Percentiles rank a stretch among this genome's conserved stretches.
These are phyloP conservation scores for Plectosphaerella cucumerina DNA, from an alignment of 2,329 filamentous ascomycete species.

Conservation along the genomic window DNA sequence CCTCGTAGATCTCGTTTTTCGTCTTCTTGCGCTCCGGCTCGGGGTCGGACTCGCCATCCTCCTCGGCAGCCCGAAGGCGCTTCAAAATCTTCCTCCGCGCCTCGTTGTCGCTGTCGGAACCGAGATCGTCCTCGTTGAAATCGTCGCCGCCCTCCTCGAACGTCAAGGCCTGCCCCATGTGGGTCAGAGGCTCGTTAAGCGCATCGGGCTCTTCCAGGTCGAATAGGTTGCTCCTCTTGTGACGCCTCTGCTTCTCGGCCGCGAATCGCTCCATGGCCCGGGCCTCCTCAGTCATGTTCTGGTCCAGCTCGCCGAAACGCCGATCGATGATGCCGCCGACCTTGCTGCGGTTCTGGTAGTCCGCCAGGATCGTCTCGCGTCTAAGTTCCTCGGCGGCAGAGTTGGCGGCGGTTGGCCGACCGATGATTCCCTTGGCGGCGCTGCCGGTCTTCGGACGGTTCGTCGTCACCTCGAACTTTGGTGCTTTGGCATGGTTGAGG, in stretches of 20 bases:
- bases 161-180: conserved; percentile 71
- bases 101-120: conserved; percentile 53
- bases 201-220: conserved; percentile 81
- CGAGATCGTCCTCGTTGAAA: conserved; percentile 73
- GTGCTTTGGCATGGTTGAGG: conserved; percentile 72
- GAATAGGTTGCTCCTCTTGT: conserved; percentile 77
- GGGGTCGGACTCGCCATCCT: conserved; percentile 44
- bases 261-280: conserved; percentile 89
- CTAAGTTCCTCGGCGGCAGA: conserved; percentile 76
- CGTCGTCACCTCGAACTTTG: conserved; percentile 82
- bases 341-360: conserved; percentile 86
- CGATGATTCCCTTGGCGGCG: conserved; percentile 57
- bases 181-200: conserved; percentile 74
- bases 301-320: conserved; percentile 93
- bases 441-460: conserved; percentile 50
- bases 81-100: conserved; percentile 53
- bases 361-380: conserved; percentile 77
- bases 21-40: conserved; percentile 84
- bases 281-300: conserved; percentile 88
- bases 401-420: conserved; percentile 79
- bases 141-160: conserved; percentile 61
- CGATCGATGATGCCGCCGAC: conserved; percentile 89
- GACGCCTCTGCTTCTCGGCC: conserved; percentile 73
- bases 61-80: conserved; percentile 45
- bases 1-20: conserved; percentile 96